Evolutionary conservation across 2,329 filamentous ascomycete genomes (phyloP).

Genomic region (Myriosclerotinia curreyana): DNA sequence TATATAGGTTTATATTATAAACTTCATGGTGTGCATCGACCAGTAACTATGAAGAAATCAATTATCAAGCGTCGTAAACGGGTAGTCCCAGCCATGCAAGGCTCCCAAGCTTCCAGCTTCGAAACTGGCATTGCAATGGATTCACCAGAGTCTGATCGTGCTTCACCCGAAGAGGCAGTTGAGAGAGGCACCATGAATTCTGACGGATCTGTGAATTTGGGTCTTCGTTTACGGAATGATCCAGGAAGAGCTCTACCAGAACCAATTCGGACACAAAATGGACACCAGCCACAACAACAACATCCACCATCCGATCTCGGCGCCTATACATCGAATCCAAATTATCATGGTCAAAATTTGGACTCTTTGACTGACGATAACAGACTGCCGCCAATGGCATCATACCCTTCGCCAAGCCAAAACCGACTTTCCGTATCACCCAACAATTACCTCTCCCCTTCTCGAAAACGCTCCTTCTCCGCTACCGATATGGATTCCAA

Average conservation of each 20-base stretch:
- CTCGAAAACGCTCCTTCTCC: conserved; percentile 67
- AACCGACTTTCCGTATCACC: conserved; percentile 59
- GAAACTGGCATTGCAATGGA: conserved; percentile 44
- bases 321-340: conserved; percentile 43
- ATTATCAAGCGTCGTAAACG: conserved; percentile 95
- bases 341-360: conserved; percentile 31
- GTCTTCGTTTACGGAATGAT: conserved; percentile 49
- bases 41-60: conserved; percentile 98
- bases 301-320: conserved; percentile 46
- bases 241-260: conserved; percentile 36
- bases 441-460: conserved; percentile 56
- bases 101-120: conserved; percentile 44
- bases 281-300: conserved; percentile 30
- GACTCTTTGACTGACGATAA: conserved; percentile 55
- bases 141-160: conserved; percentile 39
- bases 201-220: conserved; percentile 64
- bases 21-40: conserved; percentile 87
- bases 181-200: conserved; percentile 55
- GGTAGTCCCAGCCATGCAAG: conserved; percentile 73
- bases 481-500: conserved; percentile 52
- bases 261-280: conserved; percentile 33
- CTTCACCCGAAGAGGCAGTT: conserved; percentile 31
- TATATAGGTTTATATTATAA: conserved; percentile 81
- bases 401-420: conserved; percentile 44
- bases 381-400: conserved; percentile 50